Evolutionary conservation across 2,329 filamentous ascomycete genomes (phyloP).

Genomic region (Fusarium sp.): DNA sequence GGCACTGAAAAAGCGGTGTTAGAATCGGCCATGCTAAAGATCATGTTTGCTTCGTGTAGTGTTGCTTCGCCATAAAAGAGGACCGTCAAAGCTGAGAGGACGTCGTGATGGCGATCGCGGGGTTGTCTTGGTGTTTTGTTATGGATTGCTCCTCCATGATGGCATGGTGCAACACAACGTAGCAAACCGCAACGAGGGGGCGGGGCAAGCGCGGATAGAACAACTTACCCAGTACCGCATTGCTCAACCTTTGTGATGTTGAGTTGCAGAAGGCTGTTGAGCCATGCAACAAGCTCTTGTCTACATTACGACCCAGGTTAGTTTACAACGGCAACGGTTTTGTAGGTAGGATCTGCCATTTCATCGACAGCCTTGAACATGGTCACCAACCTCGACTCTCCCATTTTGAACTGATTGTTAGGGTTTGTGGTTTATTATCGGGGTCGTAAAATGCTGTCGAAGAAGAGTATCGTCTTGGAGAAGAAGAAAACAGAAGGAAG

Average conservation of each 20-base stretch:
- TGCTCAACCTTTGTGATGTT: constrained; percentile 99
- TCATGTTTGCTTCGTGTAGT: not conserved
- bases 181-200: constrained; percentile 40
- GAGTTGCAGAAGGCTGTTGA: constrained; percentile 97
- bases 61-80: not conserved
- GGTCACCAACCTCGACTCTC: constrained; percentile 58
- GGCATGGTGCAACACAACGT: constrained; percentile 32
- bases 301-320: constrained; percentile 62
- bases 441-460: constrained; percentile 8
- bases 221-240: constrained; percentile 89
- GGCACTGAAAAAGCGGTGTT: constrained; percentile 69
- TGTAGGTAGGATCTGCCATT: constrained; percentile 1
- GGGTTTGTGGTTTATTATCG: constrained; percentile 27
- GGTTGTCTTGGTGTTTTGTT: constrained; percentile 26
- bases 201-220: constrained; percentile 50
- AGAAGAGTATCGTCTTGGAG: constrained; percentile 12
- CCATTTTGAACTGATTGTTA: constrained; percentile 54
- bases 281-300: constrained; percentile 95
- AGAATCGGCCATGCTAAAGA: constrained; percentile 5
- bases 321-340: constrained; percentile 11
- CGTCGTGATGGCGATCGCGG: constrained; percentile 23
- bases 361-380: constrained; percentile 2
- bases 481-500: constrained; percentile 8
- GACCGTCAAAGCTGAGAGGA: not conserved
- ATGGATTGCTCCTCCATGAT: constrained; percentile 30